Base-by-base conservation (phyloP, 2,329 filamentous ascomycete genomes). In the Penicillium sp. region DNA sequence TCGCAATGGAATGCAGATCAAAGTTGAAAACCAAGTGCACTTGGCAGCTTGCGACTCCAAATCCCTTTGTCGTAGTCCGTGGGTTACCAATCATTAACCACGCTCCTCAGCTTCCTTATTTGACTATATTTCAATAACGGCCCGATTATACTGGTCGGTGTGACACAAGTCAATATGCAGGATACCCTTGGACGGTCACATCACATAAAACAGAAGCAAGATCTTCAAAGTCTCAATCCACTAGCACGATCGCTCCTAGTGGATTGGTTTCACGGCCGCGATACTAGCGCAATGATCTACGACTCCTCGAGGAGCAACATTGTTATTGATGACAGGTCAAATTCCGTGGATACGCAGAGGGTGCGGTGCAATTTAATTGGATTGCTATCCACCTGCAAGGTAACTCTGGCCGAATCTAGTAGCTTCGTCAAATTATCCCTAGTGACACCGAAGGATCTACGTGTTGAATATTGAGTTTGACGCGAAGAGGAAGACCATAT, bases 1-100 rank as follows among this genome's bases (percentile, higher is more conserved):
- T 63, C 39, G 44, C 22, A 57, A 57, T 54, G 62, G 65, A 67
- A 67, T 67, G 65, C 55, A 59, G 52, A 64, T 65, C 63, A 21
- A 48, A 33, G 52, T 55, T 46, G 43, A 16, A 21, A 11, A n/a
- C 27, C 31, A 42, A 39, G 22, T 21, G 14, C 11, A 13, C 13
- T 26, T 21, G 3, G n/a, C 6, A 47, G 16, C 7, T 3, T 31
- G 1, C 13, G 10, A 3, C 16, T n/a, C 13, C 27, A 19, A 19
- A 31, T 47, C 44, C 44, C 44, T 47, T 19, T 3, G 6, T 39
- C 9, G 35, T 10, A 39, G 8, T 39, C n/a, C 19, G 13, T 22
- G 4, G 1, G 7, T 4, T 21, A 22, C 39, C 39, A 14, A 42
- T 13, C 19, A 13, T 13, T 10, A 22, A 14, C 4, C 31, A 21